Evolutionary conservation across 2,329 filamentous ascomycete species (phyloP), one percentile per base, ranked within the genome.

Genomic region (Diaporthe ampelina): DNA sequence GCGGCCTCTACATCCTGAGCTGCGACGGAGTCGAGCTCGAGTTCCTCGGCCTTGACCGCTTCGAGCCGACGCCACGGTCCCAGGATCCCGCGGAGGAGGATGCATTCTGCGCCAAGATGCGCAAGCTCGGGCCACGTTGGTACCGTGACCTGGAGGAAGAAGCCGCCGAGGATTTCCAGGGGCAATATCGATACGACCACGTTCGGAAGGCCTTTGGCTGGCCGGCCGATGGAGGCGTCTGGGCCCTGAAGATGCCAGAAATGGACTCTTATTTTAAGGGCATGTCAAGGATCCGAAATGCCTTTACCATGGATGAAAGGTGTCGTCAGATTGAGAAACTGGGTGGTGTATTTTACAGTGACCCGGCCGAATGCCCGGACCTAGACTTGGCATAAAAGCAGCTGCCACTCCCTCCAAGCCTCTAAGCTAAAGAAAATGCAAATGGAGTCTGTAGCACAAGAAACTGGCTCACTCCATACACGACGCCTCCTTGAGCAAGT

Each of bases 291-390:
- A 61, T 61, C 57, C 57, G 57, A 61, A 61, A 61, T 61, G 57
- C 57, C 57, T 61, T 61, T 26, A 61, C 35, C n/a, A 61, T 61
- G 57, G 57, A 26, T 9, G 57, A 61, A 43, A 61, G 57, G 35
- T 61, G 35, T 61, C 57, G n/a, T 61, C 57, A 61, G n/a, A 61
- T 43, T 61, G 57, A 61, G 57, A 61, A 61, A n/a, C 57, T 61
- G 11, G 57, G 57, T 21, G 57, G 57, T 61, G 35, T 61, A 43
- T 61, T 61, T 61, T 61, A 43, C 15, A 61, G 35, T 61, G n/a
- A 61, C 15, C 57, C 57, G 35, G 35, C 57, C 57, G 24, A 43
- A 61, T 61, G 35, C 57, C 35, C 57, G 57, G 57, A 61, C 15
- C 57, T 61, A 40, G 19, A 61, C 3, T 26, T 61, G 3, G 21